Base-by-base conservation (phyloP, 1,139 yeast genomes). In the Entelexis paramagnoliae region DNA sequence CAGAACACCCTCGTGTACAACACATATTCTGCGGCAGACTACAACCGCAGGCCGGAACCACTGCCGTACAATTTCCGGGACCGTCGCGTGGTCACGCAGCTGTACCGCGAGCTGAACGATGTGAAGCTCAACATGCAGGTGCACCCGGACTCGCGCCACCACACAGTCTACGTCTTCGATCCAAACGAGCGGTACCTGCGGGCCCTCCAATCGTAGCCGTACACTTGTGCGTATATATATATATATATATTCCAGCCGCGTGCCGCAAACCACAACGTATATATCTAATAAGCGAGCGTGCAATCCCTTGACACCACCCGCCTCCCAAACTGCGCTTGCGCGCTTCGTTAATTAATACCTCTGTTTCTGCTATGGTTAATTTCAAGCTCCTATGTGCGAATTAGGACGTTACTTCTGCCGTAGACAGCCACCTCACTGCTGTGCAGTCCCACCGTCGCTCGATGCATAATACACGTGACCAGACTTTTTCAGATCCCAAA, bases 11-110 rank as follows among this genome's bases (percentile, higher is more conserved):
- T 87, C 13, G 75, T 91, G 48, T 91, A 82, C 67, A 95, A 88
- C 58, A 91, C 96, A 0, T 88, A 84, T 66, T 78, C 83, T 56
- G 81, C 83, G 46, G 80, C 78, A 17, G 96, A 86, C 60, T 91
- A 91, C 65, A 97, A 91, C 66, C 79, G 98, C 62, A 88, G 83
- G 58, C 96, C 97, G 0, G 97, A 88, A 59, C 75, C 83, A 42
- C 95, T 95, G 5, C 88, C 97, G 1, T 89, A 97, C 70, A 88
- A 89, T 67, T 73, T 89, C 66, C 43, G 30, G 4, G 89, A 96
- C 1, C 96, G 97, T 5, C 72, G 77, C 51, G 71, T 89, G 64
- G 97, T 96, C 0, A 91, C 85, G 66, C 81, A 80, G 68, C 87
- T 91, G 63, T 83, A 81, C 68, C 87, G 83, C 48, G 97, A 91